Evolutionary conservation across 139 green algal species (phyloP).

Genomic region (Tetradesmus obliquus): DNA sequence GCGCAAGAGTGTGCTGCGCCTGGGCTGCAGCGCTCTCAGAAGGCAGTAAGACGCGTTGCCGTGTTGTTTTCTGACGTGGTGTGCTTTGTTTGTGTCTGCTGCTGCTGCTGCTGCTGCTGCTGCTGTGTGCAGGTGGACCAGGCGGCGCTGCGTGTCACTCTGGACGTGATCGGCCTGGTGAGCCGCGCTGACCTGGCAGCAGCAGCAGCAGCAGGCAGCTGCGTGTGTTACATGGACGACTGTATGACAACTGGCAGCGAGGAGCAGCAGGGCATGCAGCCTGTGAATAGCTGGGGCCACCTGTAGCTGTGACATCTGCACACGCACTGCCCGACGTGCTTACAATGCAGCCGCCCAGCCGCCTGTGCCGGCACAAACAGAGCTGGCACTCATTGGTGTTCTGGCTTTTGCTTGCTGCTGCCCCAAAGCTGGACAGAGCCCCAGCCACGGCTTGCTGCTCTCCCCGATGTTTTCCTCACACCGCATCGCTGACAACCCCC

Average conservation of each 20-base stretch:
- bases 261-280: background rate
- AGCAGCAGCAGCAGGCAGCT: no score
- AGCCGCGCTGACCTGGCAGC: background rate
- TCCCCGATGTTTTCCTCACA: no score
- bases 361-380: background rate
- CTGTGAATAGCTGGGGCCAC: background rate
- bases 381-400: no score
- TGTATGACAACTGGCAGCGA: background rate
- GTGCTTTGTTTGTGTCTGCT: background rate
- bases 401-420: no score
- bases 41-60: background rate
- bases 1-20: background rate
- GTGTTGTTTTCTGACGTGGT: background rate
- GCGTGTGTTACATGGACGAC: background rate
- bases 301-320: background rate
- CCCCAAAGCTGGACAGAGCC: no score
- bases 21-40: no score
- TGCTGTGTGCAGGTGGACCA: conserved; percentile 54
- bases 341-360: background rate
- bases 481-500: no score
- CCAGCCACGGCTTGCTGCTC: no score
- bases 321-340: background rate
- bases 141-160: conserved; percentile 66
- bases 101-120: background rate
- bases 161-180: conserved; percentile 69